Evolutionary conservation across 2,329 filamentous ascomycete species (phyloP).

Genomic region (Penicillium sp.): DNA sequence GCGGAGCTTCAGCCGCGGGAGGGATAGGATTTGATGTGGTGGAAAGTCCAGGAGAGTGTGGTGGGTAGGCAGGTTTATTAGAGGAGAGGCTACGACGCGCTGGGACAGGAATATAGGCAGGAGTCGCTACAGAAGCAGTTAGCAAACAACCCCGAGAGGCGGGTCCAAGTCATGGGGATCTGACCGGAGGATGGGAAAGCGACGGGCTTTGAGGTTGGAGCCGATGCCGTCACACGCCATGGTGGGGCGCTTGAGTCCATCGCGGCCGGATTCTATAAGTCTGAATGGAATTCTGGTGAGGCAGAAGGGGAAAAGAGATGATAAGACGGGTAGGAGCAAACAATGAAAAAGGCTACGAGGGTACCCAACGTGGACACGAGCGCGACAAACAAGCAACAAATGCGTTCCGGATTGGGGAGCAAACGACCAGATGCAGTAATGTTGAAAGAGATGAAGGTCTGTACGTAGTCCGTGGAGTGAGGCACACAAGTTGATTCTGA

Average conservation of each 20-base stretch:
- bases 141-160: conserved; percentile 8
- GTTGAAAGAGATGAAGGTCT: not conserved
- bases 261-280: conserved; percentile 23
- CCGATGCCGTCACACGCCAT: conserved; percentile 40
- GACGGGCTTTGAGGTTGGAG: conserved; percentile 29
- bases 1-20: conserved; percentile 42
- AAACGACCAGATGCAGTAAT: not conserved
- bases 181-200: conserved; percentile 39
- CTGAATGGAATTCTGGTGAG: conserved; percentile 19
- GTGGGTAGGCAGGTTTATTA: conserved; percentile 28
- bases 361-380: not conserved
- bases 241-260: conserved; percentile 46
- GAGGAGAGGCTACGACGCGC: conserved; percentile 63
- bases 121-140: conserved; percentile 40
- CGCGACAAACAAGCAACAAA: not conserved
- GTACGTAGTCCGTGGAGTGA: not conserved
- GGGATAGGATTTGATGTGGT: conserved; percentile 31
- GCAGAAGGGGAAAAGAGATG: conserved; percentile 15
- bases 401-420: not conserved
- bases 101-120: conserved; percentile 64
- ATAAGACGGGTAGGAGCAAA: not conserved
- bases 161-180: conserved; percentile 5
- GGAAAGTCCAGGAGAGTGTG: conserved; percentile 18
- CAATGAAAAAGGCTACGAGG: conserved; percentile 19
- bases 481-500: not conserved